These are phyloP conservation scores for Verticillium alfalfae DNA, from an alignment of 2,329 filamentous ascomycete species.

Conservation along the genomic window DNA sequence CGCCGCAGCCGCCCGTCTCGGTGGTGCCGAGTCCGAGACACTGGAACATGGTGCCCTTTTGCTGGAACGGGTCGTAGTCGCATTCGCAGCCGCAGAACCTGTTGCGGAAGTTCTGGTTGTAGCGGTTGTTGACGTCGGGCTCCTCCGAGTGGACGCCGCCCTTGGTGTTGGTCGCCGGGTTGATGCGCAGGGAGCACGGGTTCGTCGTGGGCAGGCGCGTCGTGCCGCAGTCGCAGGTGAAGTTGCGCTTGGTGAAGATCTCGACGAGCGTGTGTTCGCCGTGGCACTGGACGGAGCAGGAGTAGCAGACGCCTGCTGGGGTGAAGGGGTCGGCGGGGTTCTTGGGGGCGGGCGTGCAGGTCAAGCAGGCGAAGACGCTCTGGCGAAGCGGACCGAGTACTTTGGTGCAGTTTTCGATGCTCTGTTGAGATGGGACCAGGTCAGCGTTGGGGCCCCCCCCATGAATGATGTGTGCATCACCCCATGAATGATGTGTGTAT, in stretches of 20 bases:
- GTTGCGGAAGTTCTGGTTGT: slow-evolving; percentile 95
- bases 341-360: slow-evolving; percentile 77
- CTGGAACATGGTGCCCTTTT: slow-evolving; percentile 98
- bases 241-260: slow-evolving; percentile 91
- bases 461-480: neutral
- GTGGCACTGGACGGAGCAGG: slow-evolving; percentile 94
- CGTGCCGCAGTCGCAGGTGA: slow-evolving; percentile 94
- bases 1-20: slow-evolving; percentile 83
- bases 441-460: neutral
- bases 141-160: slow-evolving; percentile 73
- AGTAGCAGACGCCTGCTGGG: slow-evolving; percentile 86
- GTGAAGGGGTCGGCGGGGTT: slow-evolving; percentile 57
- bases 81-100: slow-evolving; percentile 85
- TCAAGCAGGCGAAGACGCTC: slow-evolving; percentile 85
- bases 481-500: neutral
- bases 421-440: slow-evolving; percentile 40
- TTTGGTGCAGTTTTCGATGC: slow-evolving; percentile 89
- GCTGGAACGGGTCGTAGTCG: slow-evolving; percentile 80
- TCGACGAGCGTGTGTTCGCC: slow-evolving; percentile 93
- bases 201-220: slow-evolving; percentile 65
- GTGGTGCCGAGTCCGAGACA: slow-evolving; percentile 78
- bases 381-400: slow-evolving; percentile 85
- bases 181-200: slow-evolving; percentile 71
- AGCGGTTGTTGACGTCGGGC: slow-evolving; percentile 69
- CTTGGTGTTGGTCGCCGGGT: slow-evolving; percentile 67